Evolutionary conservation across 2,329 filamentous ascomycete species (phyloP).

Genomic region (Hirsutella thompsonii): DNA sequence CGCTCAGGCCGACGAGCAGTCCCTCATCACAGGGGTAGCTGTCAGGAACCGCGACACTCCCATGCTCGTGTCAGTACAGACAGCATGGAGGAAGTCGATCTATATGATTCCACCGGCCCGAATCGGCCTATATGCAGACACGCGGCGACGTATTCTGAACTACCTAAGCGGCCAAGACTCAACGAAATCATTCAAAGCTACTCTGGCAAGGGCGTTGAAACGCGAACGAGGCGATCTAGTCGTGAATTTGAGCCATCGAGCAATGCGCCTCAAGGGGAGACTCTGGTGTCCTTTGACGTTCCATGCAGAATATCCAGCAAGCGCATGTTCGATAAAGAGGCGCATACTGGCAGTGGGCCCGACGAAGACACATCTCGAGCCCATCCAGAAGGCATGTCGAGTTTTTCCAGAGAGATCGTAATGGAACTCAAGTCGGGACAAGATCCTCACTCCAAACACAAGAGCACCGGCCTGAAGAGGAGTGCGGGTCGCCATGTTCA

Average conservation of each 20-base stretch:
- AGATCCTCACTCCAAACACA: slow-evolving; percentile 2
- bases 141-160: slow-evolving; percentile 12
- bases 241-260: background rate
- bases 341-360: background rate
- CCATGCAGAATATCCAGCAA: slow-evolving; percentile 8
- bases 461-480: background rate
- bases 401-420: background rate
- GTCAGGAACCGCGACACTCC: background rate
- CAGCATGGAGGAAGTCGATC: slow-evolving; percentile 2
- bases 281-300: slow-evolving; percentile 3
- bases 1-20: slow-evolving; percentile 4
- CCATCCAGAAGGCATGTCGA: background rate
- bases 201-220: slow-evolving; percentile 6
- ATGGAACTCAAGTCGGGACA: slow-evolving; percentile 2
- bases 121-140: slow-evolving; percentile 10
- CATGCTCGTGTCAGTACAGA: slow-evolving; percentile 5
- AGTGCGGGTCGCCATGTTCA: background rate
- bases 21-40: background rate
- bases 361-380: background rate
- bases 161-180: slow-evolving; percentile 11
- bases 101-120: slow-evolving; percentile 1
- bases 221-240: slow-evolving; percentile 3
- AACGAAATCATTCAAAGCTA: slow-evolving; percentile 14
- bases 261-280: background rate
- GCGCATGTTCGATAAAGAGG: background rate